Evolutionary conservation across 2,329 filamentous ascomycete genomes (phyloP).

Genomic region (Penicillium brevicompactum): DNA sequence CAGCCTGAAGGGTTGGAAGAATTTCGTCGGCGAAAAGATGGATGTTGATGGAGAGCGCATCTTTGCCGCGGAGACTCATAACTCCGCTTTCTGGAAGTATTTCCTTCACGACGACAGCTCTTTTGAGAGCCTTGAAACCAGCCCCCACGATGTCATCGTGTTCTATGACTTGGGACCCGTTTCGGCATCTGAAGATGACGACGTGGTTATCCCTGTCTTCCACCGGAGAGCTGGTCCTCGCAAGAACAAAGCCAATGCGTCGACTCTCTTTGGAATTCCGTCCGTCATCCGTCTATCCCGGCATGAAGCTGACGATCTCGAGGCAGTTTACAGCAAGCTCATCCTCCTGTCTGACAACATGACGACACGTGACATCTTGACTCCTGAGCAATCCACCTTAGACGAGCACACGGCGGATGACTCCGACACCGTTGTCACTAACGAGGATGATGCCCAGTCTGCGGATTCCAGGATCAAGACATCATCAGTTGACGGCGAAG

Average conservation of each 20-base stretch:
- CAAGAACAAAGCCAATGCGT: conserved; percentile 26
- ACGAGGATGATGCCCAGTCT: conserved; percentile 62
- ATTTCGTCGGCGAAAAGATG: conserved; percentile 59
- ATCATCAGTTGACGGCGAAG: conserved; percentile 81
- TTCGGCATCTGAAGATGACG: conserved; percentile 38
- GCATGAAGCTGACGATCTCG: conserved; percentile 70
- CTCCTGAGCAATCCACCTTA: conserved; percentile 52
- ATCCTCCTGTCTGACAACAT: conserved; percentile 74
- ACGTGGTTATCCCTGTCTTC: conserved; percentile 52
- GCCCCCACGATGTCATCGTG: conserved; percentile 62
- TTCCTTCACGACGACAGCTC: conserved; percentile 67
- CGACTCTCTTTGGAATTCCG: conserved; percentile 44
- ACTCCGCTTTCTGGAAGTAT: conserved; percentile 80
- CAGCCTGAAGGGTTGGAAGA: conserved; percentile 55
- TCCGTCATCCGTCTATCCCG: conserved; percentile 72
- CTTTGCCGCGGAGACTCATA: conserved; percentile 82
- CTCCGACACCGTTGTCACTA: conserved; percentile 70
- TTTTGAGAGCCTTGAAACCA: conserved; percentile 72
- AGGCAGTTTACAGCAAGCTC: conserved; percentile 77
- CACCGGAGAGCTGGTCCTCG: conserved; percentile 38
- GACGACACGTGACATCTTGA: conserved; percentile 69
- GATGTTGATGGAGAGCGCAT: conserved; percentile 58
- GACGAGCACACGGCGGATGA: conserved; percentile 58
- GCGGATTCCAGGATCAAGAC: conserved; percentile 72
- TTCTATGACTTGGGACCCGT: conserved; percentile 75